Conservation (phyloP, 192 early-diverging fungal species). For the Coemansia asiatica region DNA sequence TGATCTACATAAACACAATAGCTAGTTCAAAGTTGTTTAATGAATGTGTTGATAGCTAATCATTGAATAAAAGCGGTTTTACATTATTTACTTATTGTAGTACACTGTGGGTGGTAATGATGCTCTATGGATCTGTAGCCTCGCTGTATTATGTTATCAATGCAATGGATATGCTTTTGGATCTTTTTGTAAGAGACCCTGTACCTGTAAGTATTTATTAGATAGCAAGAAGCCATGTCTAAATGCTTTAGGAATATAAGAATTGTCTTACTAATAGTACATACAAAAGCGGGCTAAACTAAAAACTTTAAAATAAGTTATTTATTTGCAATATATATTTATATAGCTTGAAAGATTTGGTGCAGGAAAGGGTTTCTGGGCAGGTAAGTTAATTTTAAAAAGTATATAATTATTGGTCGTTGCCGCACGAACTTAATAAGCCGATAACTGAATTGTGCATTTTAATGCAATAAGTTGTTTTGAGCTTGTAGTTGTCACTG, state of each 20-base stretch:
- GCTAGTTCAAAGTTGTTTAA: background rate
- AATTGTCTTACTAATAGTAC: no score
- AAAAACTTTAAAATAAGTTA: conserved; percentile 14
- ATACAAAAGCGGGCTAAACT: no score
- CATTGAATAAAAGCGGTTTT: background rate
- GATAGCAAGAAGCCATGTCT: conserved; percentile 26
- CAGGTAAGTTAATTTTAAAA: conserved; percentile 34
- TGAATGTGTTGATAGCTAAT: no score
- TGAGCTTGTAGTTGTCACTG: conserved; percentile 80
- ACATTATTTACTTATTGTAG: conserved; percentile 11
- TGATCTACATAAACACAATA: background rate
- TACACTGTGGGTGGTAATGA: conserved; percentile 40
- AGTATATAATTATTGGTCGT: no score
- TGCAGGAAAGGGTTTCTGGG: conserved; percentile 41
- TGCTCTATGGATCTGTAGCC: conserved; percentile 40
- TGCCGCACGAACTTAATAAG: no score
- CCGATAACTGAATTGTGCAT: no score
- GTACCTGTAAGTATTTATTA: conserved; percentile 40
- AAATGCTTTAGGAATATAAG: no score
- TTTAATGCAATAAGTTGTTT: no score
- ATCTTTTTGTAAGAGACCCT: conserved; percentile 34
- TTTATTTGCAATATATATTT: background rate
- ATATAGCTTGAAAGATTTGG: conserved; percentile 39
- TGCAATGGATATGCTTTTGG: conserved; percentile 26
- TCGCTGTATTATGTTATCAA: conserved; percentile 30